These are phyloP conservation scores for Phlegmacium glaucopus DNA, from an alignment of 768 basidiomycete species.

Conservation along the genomic window DNA sequence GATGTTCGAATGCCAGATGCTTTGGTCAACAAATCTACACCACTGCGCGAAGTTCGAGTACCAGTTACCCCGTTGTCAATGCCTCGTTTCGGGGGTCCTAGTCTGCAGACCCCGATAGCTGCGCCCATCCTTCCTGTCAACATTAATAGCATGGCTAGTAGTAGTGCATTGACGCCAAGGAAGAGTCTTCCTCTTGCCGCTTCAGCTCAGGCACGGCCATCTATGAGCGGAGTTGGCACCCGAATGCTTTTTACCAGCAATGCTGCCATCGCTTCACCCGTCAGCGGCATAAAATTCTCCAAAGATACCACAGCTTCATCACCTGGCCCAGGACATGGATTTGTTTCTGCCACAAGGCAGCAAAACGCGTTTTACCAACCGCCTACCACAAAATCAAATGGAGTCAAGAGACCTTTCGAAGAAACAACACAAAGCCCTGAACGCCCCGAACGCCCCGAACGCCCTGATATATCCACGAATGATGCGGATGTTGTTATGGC, in stretches of 20 bases:
- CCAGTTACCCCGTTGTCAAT: constrained; percentile 18
- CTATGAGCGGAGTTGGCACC: constrained; percentile 25
- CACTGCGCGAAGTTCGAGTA: constrained; percentile 20
- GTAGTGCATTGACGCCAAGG: constrained; percentile 21
- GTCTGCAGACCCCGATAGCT: constrained; percentile 11
- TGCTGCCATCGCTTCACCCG: constrained; percentile 25
- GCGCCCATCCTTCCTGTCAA: constrained; percentile 21
- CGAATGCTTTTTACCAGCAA: constrained; percentile 18
- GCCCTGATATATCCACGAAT: constrained; percentile 17
- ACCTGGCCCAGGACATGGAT: constrained; percentile 25
- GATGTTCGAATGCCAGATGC: constrained; percentile 36
- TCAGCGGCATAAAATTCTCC: constrained; percentile 26
- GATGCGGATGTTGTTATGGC: constrained; percentile 15
- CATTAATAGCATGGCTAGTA: constrained; percentile 14
- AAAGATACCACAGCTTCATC: constrained; percentile 10
- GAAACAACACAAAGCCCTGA: constrained; percentile 17
- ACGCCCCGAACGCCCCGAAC: constrained; percentile 6
- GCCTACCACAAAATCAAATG: constrained; percentile 31
- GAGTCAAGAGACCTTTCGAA: constrained; percentile 30
- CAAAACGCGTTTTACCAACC: constrained; percentile 70
- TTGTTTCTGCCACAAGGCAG: constrained; percentile 49
- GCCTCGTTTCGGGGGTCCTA: constrained; percentile 33
- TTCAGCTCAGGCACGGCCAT: constrained; percentile 17
- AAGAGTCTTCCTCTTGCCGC: constrained; percentile 25
- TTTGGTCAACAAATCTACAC: constrained; percentile 21